Evolutionary conservation across 768 basidiomycete species (phyloP).

Genomic region (Auriculariales sp.): DNA sequence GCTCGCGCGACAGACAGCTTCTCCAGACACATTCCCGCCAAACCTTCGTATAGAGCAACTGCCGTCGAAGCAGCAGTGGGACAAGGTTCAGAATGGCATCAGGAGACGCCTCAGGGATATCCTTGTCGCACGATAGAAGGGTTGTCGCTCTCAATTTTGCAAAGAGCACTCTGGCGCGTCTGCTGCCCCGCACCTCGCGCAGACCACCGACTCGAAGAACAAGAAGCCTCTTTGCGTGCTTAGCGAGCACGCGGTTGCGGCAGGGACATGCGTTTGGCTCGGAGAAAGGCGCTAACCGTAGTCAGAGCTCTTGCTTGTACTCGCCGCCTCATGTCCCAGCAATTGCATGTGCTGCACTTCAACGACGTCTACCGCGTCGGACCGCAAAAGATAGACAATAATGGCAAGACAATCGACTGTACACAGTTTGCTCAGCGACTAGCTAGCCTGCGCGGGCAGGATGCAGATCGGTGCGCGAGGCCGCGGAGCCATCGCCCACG

Average conservation of each 20-base stretch:
- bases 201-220: too few species aligned
- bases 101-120: constrained; percentile 25
- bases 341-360: constrained; percentile 45
- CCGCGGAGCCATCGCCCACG: neutral
- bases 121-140: neutral
- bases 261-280: too few species aligned
- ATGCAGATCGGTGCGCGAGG: constrained; percentile 30
- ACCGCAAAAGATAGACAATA: constrained; percentile 48
- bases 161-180: too few species aligned
- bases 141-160: too few species aligned
- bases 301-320: neutral
- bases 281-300: too few species aligned
- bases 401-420: constrained; percentile 62
- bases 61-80: constrained; percentile 23
- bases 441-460: constrained; percentile 42
- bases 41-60: constrained; percentile 38
- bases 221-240: too few species aligned
- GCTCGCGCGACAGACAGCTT: constrained; percentile 22
- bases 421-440: constrained; percentile 72
- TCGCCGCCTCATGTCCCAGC: constrained; percentile 13
- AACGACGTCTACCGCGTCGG: constrained; percentile 76
- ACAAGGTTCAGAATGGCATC: constrained; percentile 23
- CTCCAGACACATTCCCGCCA: constrained; percentile 26
- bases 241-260: too few species aligned
- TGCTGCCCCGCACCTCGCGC: too few species aligned